A percentile compares a stretch with the other conserved stretches of the same genome.
Evolutionary conservation across 208 protist species (phyloP).

Genomic region (Wallacemonas collosoma): DNA sequence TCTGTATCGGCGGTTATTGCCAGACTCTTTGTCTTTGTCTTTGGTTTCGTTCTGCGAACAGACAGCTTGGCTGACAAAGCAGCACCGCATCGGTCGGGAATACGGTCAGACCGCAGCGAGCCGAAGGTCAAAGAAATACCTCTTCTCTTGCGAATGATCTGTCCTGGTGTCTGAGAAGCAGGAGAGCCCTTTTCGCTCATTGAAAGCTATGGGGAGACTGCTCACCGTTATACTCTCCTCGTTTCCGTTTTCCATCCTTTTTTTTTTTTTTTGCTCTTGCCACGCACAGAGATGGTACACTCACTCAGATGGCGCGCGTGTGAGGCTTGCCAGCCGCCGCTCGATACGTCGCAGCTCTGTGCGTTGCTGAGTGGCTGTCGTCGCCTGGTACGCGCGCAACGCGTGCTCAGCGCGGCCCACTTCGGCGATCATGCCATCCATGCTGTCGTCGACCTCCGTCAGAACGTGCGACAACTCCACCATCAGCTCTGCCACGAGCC

Average conservation of each 20-base stretch:
- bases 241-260: background rate
- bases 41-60: too few relatives aligned
- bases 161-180: too few relatives aligned
- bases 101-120: too few relatives aligned
- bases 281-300: background rate
- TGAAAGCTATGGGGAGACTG: too few relatives aligned
- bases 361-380: background rate
- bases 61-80: too few relatives aligned
- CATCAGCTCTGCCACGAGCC: background rate
- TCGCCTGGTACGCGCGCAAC: background rate
- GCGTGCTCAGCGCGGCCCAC: slow-evolving; percentile 6
- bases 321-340: slow-evolving; percentile 4
- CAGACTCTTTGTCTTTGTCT: too few relatives aligned
- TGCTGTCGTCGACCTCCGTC: slow-evolving; percentile 12
- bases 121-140: too few relatives aligned
- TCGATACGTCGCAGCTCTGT: slow-evolving; percentile 3
- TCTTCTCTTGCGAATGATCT: too few relatives aligned
- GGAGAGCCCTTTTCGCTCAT: too few relatives aligned
- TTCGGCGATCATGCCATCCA: background rate
- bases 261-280: background rate
- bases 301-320: background rate
- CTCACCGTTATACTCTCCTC: too few relatives aligned
- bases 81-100: too few relatives aligned
- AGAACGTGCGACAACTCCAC: background rate
- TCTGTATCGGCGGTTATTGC: too few relatives aligned